Base-by-base conservation (phyloP, 345 rosid genomes). In the Odontarrhena argentea region DNA sequence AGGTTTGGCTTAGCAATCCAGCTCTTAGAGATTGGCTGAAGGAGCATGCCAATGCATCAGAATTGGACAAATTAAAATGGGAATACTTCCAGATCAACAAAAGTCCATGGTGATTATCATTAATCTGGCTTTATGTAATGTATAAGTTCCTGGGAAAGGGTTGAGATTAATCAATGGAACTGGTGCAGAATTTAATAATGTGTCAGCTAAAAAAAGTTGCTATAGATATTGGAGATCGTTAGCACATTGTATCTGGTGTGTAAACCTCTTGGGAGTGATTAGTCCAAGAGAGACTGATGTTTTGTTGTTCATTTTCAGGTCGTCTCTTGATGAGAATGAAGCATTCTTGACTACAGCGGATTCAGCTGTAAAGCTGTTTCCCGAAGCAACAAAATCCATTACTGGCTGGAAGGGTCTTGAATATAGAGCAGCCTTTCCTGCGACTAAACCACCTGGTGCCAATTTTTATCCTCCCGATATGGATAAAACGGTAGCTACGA, bases 381-480 rank as follows among this genome's bases (percentile, higher is more conserved):
- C 92, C 68, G 69, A 81, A 56, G 92, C 96, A 52, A 76, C 89
- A 1, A 90, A 77, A 75, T 65, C 81, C 42, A 71, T 88, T 56
- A 45, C 73, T 62, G 92, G 94, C 71, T 93, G 98, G 98, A 87
- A 84, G 83, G 98, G 98, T 53, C 77, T 93, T 46, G 91, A 87
- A 74, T 90, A 86, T 74, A 87, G 79, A 77, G 86, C 81, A 46
- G 88, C 96, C 53, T 90, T 90, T 80, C 98, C 98, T 14, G 22
- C 68, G 70, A 71, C n/a, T 49, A 86, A 86, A 74, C 98, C 98
- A 46, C 90, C 94, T 47, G 92, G 96, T 63, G 96, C 94, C 37
- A 93, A 90, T 78, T 93, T 90, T 66, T 90, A 93, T 65, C 97
- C 97, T 61, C 85, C 96, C n/a, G 98, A 93, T 74, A 86, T 93